Percentiles rank a stretch among this genome's conserved stretches.
Evolutionary conservation across 306 rosid species (phyloP).

Genomic region (Castanea sativa): DNA sequence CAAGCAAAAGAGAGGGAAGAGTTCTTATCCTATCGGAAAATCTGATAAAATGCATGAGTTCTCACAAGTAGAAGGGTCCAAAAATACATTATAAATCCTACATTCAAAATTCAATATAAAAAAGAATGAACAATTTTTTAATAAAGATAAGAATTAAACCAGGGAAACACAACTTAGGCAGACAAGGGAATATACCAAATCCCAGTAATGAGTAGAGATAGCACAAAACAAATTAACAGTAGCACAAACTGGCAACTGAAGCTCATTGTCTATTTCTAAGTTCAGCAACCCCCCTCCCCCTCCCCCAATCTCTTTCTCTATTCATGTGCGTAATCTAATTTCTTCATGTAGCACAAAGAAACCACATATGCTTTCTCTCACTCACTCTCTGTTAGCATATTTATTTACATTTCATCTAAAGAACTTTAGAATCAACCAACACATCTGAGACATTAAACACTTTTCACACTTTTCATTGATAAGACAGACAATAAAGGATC

Average conservation of each 20-base stretch:
- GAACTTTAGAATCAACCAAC: background rate
- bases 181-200: background rate
- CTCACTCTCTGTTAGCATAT: background rate
- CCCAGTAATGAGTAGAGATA: background rate
- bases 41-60: background rate
- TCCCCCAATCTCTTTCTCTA: background rate
- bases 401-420: background rate
- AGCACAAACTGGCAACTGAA: background rate
- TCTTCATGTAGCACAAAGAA: background rate
- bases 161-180: background rate
- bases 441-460: background rate
- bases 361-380: background rate
- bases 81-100: background rate
- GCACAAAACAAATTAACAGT: background rate
- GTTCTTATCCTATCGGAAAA: background rate
- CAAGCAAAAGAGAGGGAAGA: too few species aligned
- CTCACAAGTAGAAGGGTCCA: background rate
- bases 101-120: background rate
- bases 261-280: background rate
- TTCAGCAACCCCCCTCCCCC: background rate
- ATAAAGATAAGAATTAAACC: background rate
- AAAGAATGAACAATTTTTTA: background rate
- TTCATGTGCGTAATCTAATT: background rate
- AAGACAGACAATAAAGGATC: conserved; percentile 5
- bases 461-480: background rate